Evolutionary conservation across 2,329 filamentous ascomycete genomes (phyloP).

Genomic region (Hypocrella siamensis): DNA sequence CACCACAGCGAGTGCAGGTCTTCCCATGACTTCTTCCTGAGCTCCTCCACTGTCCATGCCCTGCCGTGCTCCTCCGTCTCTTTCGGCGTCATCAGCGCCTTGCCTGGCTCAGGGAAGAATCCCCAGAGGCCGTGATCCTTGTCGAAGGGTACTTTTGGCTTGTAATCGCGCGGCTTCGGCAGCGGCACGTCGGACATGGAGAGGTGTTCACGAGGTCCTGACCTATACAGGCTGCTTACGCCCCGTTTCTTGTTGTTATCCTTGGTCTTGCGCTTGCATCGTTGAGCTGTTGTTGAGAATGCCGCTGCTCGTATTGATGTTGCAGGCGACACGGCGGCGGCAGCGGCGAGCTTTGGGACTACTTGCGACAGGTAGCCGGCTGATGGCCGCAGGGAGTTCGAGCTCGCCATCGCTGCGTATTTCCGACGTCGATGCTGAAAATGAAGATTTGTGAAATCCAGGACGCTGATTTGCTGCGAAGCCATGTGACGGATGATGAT

Average conservation of each 20-base stretch:
- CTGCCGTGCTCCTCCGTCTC: conserved; percentile 62
- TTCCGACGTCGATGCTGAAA: no score
- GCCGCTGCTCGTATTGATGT: conserved; percentile 11
- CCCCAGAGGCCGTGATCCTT: conserved; percentile 78
- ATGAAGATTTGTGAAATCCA: no score
- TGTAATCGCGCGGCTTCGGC: conserved; percentile 50
- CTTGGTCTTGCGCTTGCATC: conserved; percentile 33
- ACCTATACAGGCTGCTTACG: conserved; percentile 64
- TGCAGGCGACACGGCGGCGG: conserved; percentile 4
- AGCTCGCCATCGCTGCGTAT: conserved; percentile 14
- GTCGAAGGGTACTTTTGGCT: conserved; percentile 44
- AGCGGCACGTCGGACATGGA: conserved; percentile 57
- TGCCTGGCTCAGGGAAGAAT: conserved; percentile 65
- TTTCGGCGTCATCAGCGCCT: conserved; percentile 54
- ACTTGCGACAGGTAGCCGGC: conserved; percentile 8
- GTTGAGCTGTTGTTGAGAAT: conserved; percentile 40
- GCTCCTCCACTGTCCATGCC: conserved; percentile 70
- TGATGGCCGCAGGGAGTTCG: conserved; percentile 13
- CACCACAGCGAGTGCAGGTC: conserved; percentile 90
- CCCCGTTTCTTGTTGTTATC: conserved; percentile 73
- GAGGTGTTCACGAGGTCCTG: conserved; percentile 58
- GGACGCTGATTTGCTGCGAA: no score
- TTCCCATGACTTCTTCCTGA: conserved; percentile 82
- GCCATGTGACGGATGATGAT: no score
- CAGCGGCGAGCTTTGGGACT: conserved; percentile 2